These are phyloP conservation scores for Tetrapisispora taiwanensis DNA, from an alignment of 805 yeast genomes.

Conservation along the genomic window DNA sequence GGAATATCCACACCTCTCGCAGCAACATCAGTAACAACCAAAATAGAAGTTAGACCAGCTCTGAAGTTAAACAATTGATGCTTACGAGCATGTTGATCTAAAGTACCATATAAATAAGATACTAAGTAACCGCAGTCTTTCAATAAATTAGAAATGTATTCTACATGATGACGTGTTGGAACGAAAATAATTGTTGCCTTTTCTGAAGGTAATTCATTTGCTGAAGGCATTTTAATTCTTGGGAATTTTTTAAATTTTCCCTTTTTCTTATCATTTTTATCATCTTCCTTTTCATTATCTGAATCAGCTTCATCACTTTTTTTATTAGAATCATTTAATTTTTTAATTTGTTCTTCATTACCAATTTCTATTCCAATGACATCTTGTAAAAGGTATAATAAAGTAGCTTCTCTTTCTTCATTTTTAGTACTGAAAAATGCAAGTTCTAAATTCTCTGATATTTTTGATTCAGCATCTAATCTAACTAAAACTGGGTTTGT, in stretches of 20 bases:
- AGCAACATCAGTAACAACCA: conserved; percentile 96
- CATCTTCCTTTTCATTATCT: conserved; percentile 24
- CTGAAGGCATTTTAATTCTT: conserved; percentile 58
- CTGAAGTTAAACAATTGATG: conserved; percentile 80
- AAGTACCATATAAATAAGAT: conserved; percentile 85
- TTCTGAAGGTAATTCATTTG: conserved; percentile 75
- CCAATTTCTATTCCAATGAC: conserved; percentile 79
- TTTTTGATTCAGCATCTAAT: conserved; percentile 83
- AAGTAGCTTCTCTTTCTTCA: conserved; percentile 82
- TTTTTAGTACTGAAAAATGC: conserved; percentile 71
- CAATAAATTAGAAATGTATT: conserved; percentile 64
- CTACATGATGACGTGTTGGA: conserved; percentile 97
- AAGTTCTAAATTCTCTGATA: conserved; percentile 87
- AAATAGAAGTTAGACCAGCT: conserved; percentile 68
- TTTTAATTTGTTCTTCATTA: conserved; percentile 52
- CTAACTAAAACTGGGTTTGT: conserved; percentile 87
- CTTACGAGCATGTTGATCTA: conserved; percentile 91
- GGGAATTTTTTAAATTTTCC: conserved; percentile 33
- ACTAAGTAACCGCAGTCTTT: conserved; percentile 74
- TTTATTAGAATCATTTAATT: conserved; percentile 39
- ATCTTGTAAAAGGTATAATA: conserved; percentile 67
- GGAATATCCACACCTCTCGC: conserved; percentile 99
- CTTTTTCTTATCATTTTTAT: conserved; percentile 24
- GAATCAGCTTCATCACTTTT: conserved; percentile 44
- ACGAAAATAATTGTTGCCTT: conserved; percentile 87